These are phyloP conservation scores for Oenanthe sinensis DNA, from an alignment of 129 eudicot species.

Conservation along the genomic window DNA sequence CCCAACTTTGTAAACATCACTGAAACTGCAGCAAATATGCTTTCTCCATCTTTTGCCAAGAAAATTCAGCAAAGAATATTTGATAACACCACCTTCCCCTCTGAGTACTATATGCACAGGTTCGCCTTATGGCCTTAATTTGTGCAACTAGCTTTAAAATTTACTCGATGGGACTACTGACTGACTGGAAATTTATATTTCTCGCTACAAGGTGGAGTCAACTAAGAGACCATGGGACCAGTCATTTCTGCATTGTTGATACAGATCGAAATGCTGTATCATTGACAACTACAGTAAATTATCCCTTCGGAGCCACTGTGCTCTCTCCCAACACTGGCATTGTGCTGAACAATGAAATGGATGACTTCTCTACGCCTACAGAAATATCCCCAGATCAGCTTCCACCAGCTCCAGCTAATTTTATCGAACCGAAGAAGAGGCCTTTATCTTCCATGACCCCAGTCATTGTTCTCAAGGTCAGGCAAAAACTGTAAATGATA, in stretches of 20 bases:
- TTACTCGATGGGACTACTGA: neutral
- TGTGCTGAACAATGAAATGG: slow-evolving; percentile 73
- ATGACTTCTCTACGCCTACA: slow-evolving; percentile 65
- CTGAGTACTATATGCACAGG: slow-evolving; percentile 78
- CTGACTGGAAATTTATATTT: neutral
- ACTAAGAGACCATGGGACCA: slow-evolving; percentile 80
- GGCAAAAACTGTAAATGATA: neutral
- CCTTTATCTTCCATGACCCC: slow-evolving; percentile 98
- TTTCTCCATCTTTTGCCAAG: slow-evolving; percentile 62
- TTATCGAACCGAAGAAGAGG: slow-evolving; percentile 67
- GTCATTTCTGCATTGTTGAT: slow-evolving; percentile 91
- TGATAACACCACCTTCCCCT: slow-evolving; percentile 91
- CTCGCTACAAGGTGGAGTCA: slow-evolving; percentile 65
- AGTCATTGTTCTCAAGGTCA: slow-evolving; percentile 77
- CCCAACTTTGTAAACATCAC: slow-evolving; percentile 59
- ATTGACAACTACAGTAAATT: slow-evolving; percentile 77
- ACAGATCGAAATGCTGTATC: slow-evolving; percentile 83
- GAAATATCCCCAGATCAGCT: slow-evolving; percentile 52
- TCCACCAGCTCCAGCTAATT: slow-evolving; percentile 85
- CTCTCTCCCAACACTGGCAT: slow-evolving; percentile 86
- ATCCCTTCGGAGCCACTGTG: slow-evolving; percentile 64
- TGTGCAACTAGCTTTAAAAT: neutral
- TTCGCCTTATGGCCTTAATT: slow-evolving; percentile 9
- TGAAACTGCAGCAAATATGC: slow-evolving; percentile 56
- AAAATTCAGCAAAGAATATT: slow-evolving; percentile 45